Conservation (phyloP, 2,329 filamentous ascomycete genomes). For the Cladobotryum protrusum region DNA sequence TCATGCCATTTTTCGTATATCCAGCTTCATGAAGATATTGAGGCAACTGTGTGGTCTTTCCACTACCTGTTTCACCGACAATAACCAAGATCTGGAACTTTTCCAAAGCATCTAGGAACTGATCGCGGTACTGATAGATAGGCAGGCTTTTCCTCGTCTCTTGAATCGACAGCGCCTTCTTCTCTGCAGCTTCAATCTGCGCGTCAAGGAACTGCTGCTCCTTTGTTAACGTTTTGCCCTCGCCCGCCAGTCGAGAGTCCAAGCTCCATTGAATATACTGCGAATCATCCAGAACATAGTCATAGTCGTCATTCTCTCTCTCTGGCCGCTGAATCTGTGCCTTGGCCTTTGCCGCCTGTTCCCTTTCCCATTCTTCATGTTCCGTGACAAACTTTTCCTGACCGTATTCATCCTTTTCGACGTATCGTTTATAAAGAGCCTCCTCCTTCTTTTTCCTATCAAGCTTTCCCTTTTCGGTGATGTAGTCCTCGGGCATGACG, state of each 20-base stretch:
- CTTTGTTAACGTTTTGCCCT: constrained; percentile 63
- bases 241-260: constrained; percentile 66
- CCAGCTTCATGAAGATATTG: constrained; percentile 92
- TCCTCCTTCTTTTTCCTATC: constrained; percentile 83
- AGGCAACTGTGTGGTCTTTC: constrained; percentile 92
- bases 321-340: constrained; percentile 73
- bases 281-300: constrained; percentile 85
- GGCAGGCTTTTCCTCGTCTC: constrained; percentile 87
- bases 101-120: constrained; percentile 80
- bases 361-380: constrained; percentile 91
- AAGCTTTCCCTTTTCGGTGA: constrained; percentile 87
- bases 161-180: constrained; percentile 80
- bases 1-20: constrained; percentile 75
- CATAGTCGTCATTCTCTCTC: constrained; percentile 75
- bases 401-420: constrained; percentile 80
- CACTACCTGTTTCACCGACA: constrained; percentile 89
- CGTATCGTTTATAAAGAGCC: constrained; percentile 82
- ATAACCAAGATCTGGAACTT: constrained; percentile 85
- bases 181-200: constrained; percentile 81
- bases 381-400: constrained; percentile 88
- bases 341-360: constrained; percentile 82
- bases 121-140: constrained; percentile 79
- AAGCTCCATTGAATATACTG: constrained; percentile 82
- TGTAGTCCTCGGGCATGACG: constrained; percentile 88
- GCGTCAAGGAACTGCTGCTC: constrained; percentile 75